Percentiles rank a stretch among this genome's conserved stretches.
phyloP scores from a whole-genome alignment of 148 eudicot species.

The Silene latifolia region DNA sequence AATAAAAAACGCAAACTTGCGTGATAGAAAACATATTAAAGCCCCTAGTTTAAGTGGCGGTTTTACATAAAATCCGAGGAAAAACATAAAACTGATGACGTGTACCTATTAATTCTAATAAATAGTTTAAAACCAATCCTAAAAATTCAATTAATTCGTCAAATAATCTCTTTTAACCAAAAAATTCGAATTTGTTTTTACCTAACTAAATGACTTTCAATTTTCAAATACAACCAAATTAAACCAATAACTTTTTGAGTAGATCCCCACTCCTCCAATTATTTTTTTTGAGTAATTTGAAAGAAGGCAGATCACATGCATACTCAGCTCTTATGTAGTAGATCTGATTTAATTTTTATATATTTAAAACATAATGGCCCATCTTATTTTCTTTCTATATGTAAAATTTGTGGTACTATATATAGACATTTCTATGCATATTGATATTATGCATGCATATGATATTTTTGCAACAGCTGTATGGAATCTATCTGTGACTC shows the following conservation, averaged over 20 bases:
- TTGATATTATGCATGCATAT: constrained; percentile 23
- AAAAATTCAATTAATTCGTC: too few species aligned
- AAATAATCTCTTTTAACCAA: too few species aligned
- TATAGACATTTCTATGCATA: neutral
- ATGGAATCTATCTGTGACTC: constrained; percentile 39
- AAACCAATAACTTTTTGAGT: constrained; percentile 15
- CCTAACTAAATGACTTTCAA: too few species aligned
- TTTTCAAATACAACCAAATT: constrained; percentile 25
- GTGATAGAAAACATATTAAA: too few species aligned
- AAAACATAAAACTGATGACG: too few species aligned
- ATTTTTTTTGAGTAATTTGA: constrained; percentile 14
- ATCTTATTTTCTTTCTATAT: constrained; percentile 9
- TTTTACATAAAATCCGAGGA: too few species aligned
- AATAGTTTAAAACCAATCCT: too few species aligned
- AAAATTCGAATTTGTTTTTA: too few species aligned
- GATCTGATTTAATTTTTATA: constrained; percentile 22
- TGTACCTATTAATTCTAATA: too few species aligned
- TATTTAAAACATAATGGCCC: neutral
- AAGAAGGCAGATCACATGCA: constrained; percentile 33
- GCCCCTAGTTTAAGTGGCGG: too few species aligned
- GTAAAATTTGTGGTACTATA: neutral
- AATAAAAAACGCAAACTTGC: too few species aligned
- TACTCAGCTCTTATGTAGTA: neutral
- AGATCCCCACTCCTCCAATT: constrained; percentile 20
- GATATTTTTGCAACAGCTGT: constrained; percentile 34